Base-by-base conservation (phyloP, 305 asterid species). In the Fraxinus angustifolia region DNA sequence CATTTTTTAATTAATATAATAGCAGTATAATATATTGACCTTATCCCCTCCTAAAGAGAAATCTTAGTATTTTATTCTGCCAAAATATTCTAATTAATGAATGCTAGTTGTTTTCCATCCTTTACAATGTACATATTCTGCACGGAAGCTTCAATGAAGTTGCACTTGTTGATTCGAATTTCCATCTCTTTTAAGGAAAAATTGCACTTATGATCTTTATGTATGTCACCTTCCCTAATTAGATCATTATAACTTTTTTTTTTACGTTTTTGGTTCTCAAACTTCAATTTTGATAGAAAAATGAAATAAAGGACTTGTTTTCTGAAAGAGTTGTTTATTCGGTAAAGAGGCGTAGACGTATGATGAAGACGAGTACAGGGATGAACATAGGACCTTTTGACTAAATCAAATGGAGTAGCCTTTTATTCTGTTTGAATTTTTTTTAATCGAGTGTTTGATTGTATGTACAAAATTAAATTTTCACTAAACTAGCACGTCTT, bases 91-190 rank as follows among this genome's bases (percentile, higher is more conserved):
- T 77, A 12, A 45, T 45, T 50, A 42, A 1, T 82, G 83, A 70
- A 79, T 3, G 34, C 17, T 84, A 73, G 75, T 58, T 23, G 7
- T 16, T 31, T 11, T 65, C 3, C 34, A 26, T 26, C 17, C 73
- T 65, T 4, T 65, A 56, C 67, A 17, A 8, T 5, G 67, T 56
- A 70, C 78, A 76, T 50, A 75, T 8, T 23, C 0, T 35, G 45
- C 78, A 42, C 36, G 83, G 71, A 67, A 81, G 65, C 78, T 84
- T 78, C 80, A 21, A 40, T 72, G 84, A 26, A 77, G 79, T 53
- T 35, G 71, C 28, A 33, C 62, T 65, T 30, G 3, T 21, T 21
- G 6, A 62, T 23, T 65, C 73, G 73, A 26, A 65, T 23, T 11
- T 10, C 35, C 2, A 26, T 2, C 73, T 26, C 34, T 65, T 65